Base-by-base conservation (phyloP, 371 early-diverging fungal genomes). In the Rhizopus arrhizus region DNA sequence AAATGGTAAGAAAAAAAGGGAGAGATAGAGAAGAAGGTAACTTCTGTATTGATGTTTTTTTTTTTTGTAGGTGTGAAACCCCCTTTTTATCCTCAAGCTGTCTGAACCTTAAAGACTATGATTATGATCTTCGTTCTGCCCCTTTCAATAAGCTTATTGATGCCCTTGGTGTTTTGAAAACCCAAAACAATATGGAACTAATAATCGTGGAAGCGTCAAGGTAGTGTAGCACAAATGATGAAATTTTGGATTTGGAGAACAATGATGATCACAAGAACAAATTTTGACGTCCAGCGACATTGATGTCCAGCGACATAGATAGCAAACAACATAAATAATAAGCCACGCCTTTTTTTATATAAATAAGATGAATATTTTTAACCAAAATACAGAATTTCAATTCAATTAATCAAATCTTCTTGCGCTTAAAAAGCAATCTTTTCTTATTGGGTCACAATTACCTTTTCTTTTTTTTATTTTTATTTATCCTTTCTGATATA, bases 1-100 rank as follows among this genome's bases (percentile, higher is more conserved):
- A 61, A 61, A 56, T 61, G 56, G 62, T 61, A 47, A 40, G 54
- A 35, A 59, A 59, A 52, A 60, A 35, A n/a, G n/a, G n/a, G n/a
- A 53, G 28, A 51, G 35, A 51, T 9, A 45, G 15, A 42, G 41
- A 58, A 40, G 11, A 40, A 58, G 41, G 43, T 33, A 5, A 35
- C 6, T 9, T 6, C 5, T 48, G 16, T 47, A 32, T 22, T 57
- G 42, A 52, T 9, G 36, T 52, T 36, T 52, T 22, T n/a, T n/a
- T n/a, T n/a, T 56, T 45, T 48, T 29, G 38, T 34, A 59, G 60
- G 53, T 53, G 53, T n/a, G 62, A 62, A 35, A 41, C 56, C 3
- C 22, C 46, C 34, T 62, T 51, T 35, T 22, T 8, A n/a, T 62
- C 62, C 10, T 48, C 56, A 7, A 54, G 49, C 16, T 13, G 28